These are phyloP conservation scores for Graphiopsis chlorocephala DNA, from an alignment of 2,329 filamentous ascomycete species.

Conservation along the genomic window DNA sequence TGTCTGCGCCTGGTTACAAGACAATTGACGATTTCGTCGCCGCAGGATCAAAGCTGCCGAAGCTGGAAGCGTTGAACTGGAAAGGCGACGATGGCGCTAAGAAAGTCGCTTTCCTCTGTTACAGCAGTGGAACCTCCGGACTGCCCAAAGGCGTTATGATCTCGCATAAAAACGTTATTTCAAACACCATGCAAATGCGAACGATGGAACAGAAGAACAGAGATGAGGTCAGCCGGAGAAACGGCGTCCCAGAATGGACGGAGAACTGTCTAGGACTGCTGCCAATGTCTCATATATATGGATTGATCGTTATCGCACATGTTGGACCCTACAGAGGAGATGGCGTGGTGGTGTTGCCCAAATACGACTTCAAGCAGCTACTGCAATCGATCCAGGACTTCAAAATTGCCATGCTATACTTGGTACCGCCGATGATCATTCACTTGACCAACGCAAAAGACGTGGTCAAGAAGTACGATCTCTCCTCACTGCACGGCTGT, in stretches of 20 bases:
- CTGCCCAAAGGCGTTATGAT: conserved; percentile 75
- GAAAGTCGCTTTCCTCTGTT: conserved; percentile 73
- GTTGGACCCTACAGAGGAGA: conserved; percentile 68
- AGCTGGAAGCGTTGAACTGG: conserved; percentile 58
- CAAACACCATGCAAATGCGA: conserved; percentile 66
- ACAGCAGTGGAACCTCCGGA: conserved; percentile 76
- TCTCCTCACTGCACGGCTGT: conserved; percentile 63
- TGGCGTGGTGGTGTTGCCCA: conserved; percentile 67
- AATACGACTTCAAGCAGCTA: conserved; percentile 69
- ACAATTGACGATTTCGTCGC: conserved; percentile 65
- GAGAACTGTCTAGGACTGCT: conserved; percentile 66
- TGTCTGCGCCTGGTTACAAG: conserved; percentile 54
- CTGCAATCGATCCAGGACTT: conserved; percentile 64
- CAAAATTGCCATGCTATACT: conserved; percentile 64
- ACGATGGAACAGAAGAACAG: conserved; percentile 49
- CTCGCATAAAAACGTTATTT: conserved; percentile 74
- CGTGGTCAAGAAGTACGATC: conserved; percentile 63
- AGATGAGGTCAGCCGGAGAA: conserved; percentile 28
- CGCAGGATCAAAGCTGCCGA: conserved; percentile 55
- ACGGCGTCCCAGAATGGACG: conserved; percentile 38
- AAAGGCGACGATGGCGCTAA: conserved; percentile 62
- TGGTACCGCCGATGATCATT: conserved; percentile 82
- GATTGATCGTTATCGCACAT: conserved; percentile 68
- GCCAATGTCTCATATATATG: conserved; percentile 80
- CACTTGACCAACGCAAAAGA: conserved; percentile 65